These are phyloP conservation scores for Alternaria novae-zelandiae DNA, from an alignment of 2,329 filamentous ascomycete species.

Conservation along the genomic window DNA sequence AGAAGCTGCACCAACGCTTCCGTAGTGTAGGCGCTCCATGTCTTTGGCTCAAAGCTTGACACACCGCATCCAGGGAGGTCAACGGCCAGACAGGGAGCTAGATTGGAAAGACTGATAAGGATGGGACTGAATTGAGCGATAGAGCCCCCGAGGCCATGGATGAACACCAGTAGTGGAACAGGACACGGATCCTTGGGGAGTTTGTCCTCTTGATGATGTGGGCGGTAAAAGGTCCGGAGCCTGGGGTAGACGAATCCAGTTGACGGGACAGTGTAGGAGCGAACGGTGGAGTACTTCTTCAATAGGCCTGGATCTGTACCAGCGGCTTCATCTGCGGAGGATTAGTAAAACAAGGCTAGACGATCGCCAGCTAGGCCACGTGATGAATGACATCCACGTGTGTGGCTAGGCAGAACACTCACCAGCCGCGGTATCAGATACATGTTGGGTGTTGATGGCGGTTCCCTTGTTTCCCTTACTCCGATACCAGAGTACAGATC, in stretches of 20 bases:
- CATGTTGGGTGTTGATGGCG: constrained; percentile 23
- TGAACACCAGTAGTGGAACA: constrained; percentile 84
- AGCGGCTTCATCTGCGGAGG: constrained; percentile 50
- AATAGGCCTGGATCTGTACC: constrained; percentile 79
- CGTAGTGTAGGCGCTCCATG: constrained; percentile 80
- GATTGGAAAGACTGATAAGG: constrained; percentile 79
- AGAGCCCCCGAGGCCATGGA: constrained; percentile 93
- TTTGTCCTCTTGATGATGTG: constrained; percentile 82
- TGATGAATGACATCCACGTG: constrained; percentile 6
- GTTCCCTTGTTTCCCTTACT: constrained; percentile 29
- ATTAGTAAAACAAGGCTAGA: constrained; percentile 13
- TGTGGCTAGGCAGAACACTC: constrained; percentile 25
- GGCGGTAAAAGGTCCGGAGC: constrained; percentile 82
- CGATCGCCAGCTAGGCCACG: constrained; percentile 6
- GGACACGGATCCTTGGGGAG: constrained; percentile 75
- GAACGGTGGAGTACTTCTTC: constrained; percentile 74
- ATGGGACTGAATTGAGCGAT: constrained; percentile 85
- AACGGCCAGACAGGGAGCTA: constrained; percentile 83
- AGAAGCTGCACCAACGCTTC: constrained; percentile 78
- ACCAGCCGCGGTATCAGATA: constrained; percentile 31
- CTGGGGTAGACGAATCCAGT: constrained; percentile 72
- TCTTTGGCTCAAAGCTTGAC: constrained; percentile 73
- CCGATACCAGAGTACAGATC: constrained; percentile 45
- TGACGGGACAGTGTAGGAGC: constrained; percentile 72
- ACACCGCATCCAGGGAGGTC: constrained; percentile 90